Conservation (phyloP, 306 rosid genomes). For the Nissolia schottii region DNA sequence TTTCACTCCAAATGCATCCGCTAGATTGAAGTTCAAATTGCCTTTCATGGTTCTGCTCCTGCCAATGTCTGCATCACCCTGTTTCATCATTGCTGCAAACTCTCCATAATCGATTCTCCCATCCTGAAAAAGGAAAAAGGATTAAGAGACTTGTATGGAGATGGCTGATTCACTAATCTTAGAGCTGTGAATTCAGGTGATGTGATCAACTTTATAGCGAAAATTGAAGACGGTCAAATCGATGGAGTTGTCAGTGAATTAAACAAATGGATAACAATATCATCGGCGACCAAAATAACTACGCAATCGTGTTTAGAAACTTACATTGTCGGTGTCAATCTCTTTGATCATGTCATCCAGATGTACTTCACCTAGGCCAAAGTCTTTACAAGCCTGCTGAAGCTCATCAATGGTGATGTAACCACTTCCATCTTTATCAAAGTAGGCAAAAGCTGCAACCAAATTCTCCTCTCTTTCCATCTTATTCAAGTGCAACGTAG, state of each 20-base stretch:
- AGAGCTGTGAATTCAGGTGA: background rate
- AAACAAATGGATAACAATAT: background rate
- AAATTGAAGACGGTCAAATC: background rate
- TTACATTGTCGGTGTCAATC: slow-evolving; percentile 79
- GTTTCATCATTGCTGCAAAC: slow-evolving; percentile 87
- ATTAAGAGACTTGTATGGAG: background rate
- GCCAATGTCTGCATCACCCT: slow-evolving; percentile 55
- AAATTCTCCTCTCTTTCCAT: slow-evolving; percentile 89
- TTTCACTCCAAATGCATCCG: slow-evolving; percentile 64
- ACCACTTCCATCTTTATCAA: slow-evolving; percentile 85
- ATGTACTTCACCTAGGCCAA: slow-evolving; percentile 73
- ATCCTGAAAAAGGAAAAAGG: slow-evolving; percentile 69
- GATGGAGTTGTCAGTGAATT: background rate
- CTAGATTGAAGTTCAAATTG: slow-evolving; percentile 71
- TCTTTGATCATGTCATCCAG: slow-evolving; percentile 68
- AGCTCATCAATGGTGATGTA: slow-evolving; percentile 88
- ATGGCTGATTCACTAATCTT: background rate
- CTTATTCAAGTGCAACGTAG: slow-evolving; percentile 85
- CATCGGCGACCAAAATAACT: background rate
- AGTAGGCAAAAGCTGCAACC: slow-evolving; percentile 76
- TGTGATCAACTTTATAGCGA: background rate
- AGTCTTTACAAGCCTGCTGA: slow-evolving; percentile 73
- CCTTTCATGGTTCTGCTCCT: slow-evolving; percentile 62
- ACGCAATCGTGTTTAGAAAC: slow-evolving; percentile 2
- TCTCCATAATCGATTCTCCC: slow-evolving; percentile 85